Evolutionary conservation across 345 rosid species (phyloP).

Genomic region (Sonneratia alba): DNA sequence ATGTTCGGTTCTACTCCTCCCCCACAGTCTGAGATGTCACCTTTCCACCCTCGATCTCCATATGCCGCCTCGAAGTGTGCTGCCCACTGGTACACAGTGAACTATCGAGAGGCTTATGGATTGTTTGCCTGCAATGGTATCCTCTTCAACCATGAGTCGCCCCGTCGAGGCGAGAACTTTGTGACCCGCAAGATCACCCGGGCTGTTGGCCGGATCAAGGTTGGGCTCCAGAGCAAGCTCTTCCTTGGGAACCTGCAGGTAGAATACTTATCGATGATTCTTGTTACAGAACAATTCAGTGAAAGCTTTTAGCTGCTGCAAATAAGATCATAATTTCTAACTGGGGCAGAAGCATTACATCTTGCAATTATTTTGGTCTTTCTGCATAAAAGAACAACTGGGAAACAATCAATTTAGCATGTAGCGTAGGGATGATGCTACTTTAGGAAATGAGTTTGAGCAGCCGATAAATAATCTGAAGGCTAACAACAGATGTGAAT

Average conservation of each 20-base stretch:
- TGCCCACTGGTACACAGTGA: conserved; percentile 97
- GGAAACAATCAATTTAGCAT: background rate
- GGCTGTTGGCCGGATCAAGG: conserved; percentile 83
- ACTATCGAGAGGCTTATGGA: conserved; percentile 87
- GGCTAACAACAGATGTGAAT: too few species aligned
- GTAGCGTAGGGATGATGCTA: background rate
- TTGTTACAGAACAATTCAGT: background rate
- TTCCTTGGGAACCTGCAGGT: conserved; percentile 61
- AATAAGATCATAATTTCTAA: background rate
- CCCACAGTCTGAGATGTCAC: conserved; percentile 64
- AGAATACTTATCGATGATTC: background rate
- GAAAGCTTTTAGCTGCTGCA: background rate
- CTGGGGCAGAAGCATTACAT: background rate
- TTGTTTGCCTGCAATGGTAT: conserved; percentile 87
- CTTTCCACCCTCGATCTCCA: conserved; percentile 95
- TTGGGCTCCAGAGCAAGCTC: conserved; percentile 71
- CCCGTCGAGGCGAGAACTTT: conserved; percentile 84
- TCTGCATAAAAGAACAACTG: background rate
- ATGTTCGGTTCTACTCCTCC: conserved; percentile 97
- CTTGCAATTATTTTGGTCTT: background rate
- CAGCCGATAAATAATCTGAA: background rate
- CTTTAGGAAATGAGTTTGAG: background rate
- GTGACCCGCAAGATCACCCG: conserved; percentile 93
- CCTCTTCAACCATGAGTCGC: conserved; percentile 88
- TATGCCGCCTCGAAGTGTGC: conserved; percentile 93